These are phyloP conservation scores for Diplodia seriata DNA, from an alignment of 2,329 filamentous ascomycete species.

Conservation along the genomic window DNA sequence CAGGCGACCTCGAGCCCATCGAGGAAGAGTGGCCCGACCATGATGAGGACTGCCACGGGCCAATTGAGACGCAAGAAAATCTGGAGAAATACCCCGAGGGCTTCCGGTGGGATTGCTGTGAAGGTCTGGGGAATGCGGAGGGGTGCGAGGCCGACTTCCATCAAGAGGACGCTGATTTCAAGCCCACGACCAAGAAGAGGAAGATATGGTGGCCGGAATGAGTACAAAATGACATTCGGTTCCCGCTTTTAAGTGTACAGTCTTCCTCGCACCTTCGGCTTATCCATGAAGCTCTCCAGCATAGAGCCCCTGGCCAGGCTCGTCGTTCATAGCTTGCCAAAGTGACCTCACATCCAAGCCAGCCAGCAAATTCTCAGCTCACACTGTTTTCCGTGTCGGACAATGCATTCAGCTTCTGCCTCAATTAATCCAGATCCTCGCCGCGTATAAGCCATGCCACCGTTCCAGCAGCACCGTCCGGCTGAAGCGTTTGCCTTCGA, in stretches of 20 bases:
- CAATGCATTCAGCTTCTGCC: too few relatives aligned
- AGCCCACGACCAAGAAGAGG: background rate
- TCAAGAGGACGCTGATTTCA: background rate
- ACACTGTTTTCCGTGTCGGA: too few relatives aligned
- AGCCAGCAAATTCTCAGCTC: too few relatives aligned
- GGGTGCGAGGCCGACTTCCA: background rate
- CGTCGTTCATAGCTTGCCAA: slow-evolving; percentile 13
- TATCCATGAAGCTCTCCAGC: slow-evolving; percentile 5
- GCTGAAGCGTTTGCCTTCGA: too few relatives aligned
- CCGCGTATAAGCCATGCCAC: too few relatives aligned
- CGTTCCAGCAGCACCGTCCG: too few relatives aligned
- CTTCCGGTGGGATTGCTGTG: slow-evolving; percentile 1
- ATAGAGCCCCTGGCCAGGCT: slow-evolving; percentile 4
- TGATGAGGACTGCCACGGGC: background rate
- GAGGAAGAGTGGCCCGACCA: slow-evolving; percentile 1
- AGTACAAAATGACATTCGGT: background rate
- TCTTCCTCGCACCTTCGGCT: background rate
- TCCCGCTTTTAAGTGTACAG: background rate
- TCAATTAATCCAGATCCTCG: too few relatives aligned
- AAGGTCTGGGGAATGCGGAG: background rate
- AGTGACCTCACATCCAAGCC: background rate
- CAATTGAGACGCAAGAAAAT: slow-evolving; percentile 4
- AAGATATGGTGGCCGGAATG: background rate
- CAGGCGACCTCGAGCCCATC: background rate
- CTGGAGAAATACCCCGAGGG: background rate